phyloP scores from a whole-genome alignment of 2,329 filamentous ascomycete species.

The Pseudogymnoascus sp. region DNA sequence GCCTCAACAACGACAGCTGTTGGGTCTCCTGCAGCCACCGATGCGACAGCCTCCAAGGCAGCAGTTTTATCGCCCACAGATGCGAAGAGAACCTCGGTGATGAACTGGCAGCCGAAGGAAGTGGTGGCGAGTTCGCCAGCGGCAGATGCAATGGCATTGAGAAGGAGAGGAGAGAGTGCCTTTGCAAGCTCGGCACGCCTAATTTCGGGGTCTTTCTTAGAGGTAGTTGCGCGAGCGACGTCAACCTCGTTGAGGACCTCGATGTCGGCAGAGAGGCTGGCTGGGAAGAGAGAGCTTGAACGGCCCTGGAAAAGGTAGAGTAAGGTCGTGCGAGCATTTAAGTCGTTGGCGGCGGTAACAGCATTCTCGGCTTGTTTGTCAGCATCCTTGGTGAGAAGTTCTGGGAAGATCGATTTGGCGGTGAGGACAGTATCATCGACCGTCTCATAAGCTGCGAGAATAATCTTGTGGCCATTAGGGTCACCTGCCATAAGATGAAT shows the following conservation, averaged over 20 bases:
- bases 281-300: constrained; percentile 53
- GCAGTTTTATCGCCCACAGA: constrained; percentile 67
- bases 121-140: constrained; percentile 62
- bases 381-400: constrained; percentile 68
- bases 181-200: constrained; percentile 70
- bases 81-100: constrained; percentile 73
- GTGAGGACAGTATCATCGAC: constrained; percentile 90
- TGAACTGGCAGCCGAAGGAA: constrained; percentile 78
- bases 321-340: constrained; percentile 57
- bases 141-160: constrained; percentile 63
- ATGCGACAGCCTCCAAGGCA: constrained; percentile 64
- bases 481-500: constrained; percentile 80
- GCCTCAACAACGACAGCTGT: constrained; percentile 25
- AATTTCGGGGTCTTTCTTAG: constrained; percentile 79
- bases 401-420: constrained; percentile 76
- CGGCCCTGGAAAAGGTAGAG: constrained; percentile 72
- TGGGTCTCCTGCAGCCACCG: constrained; percentile 51
- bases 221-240: constrained; percentile 71
- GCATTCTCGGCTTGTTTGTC: constrained; percentile 56
- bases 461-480: constrained; percentile 65
- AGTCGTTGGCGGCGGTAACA: constrained; percentile 55
- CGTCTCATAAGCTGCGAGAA: constrained; percentile 81
- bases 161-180: constrained; percentile 63
- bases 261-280: constrained; percentile 56
- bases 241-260: constrained; percentile 70